phyloP scores from a whole-genome alignment of 331 rosid species.

The Arachis monticola region DNA sequence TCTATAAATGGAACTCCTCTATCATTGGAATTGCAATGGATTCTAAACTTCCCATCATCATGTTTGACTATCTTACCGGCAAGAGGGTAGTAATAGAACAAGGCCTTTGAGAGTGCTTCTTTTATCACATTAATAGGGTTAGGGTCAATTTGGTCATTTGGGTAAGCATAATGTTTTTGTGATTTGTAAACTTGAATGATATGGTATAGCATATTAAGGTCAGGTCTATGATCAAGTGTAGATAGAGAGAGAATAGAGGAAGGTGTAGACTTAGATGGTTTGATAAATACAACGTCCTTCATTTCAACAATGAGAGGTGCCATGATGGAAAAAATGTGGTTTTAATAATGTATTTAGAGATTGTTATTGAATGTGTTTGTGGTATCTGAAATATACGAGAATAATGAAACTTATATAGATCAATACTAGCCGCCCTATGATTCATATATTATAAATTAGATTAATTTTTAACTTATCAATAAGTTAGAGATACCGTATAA shows the following conservation, averaged over 20 bases:
- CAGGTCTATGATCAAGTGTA: constrained; percentile 32
- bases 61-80: constrained; percentile 37
- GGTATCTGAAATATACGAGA: too few relatives aligned
- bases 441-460: too few relatives aligned
- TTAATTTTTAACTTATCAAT: too few relatives aligned
- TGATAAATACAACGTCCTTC: constrained; percentile 36
- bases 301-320: constrained; percentile 10
- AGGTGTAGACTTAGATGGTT: constrained; percentile 36
- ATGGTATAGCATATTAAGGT: constrained; percentile 21
- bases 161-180: background rate
- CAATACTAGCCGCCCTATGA: too few relatives aligned
- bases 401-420: too few relatives aligned
- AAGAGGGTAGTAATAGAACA: constrained; percentile 42
- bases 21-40: constrained; percentile 31
- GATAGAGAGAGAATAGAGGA: constrained; percentile 39
- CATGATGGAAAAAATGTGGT: too few relatives aligned
- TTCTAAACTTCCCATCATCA: constrained; percentile 39
- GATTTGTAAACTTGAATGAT: constrained; percentile 35
- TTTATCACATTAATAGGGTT: constrained; percentile 32
- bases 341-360: too few relatives aligned
- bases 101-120: constrained; percentile 44
- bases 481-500: too few relatives aligned
- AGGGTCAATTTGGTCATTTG: too few relatives aligned
- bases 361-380: too few relatives aligned
- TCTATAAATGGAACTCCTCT: constrained; percentile 55